Conservation (phyloP, 2,329 filamentous ascomycete species). For the Aspergillus quadricinctus region DNA sequence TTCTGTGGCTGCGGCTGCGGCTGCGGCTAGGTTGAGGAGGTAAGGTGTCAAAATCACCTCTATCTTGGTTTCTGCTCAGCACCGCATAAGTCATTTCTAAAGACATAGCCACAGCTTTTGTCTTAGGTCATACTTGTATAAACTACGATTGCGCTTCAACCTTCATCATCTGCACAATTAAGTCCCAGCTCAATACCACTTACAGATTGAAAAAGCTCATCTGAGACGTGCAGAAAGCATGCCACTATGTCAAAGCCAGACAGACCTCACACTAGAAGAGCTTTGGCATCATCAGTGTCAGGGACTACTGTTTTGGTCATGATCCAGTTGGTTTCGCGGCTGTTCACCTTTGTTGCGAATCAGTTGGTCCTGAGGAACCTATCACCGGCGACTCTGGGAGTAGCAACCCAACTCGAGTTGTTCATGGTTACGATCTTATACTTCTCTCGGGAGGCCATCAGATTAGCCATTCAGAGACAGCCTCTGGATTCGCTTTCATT, state of each 20-base stretch:
- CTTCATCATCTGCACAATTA: neutral
- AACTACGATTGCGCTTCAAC: neutral
- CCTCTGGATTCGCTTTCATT: slow-evolving; percentile 29
- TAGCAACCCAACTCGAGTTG: slow-evolving; percentile 85
- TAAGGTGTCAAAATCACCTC: no score
- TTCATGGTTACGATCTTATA: slow-evolving; percentile 92
- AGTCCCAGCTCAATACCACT: neutral
- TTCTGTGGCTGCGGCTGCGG: no score
- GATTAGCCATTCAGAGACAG: slow-evolving; percentile 85
- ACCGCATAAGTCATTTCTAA: neutral
- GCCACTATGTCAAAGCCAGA: slow-evolving; percentile 15
- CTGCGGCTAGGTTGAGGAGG: neutral
- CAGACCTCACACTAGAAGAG: slow-evolving; percentile 15
- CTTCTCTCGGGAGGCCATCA: slow-evolving; percentile 85
- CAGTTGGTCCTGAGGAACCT: slow-evolving; percentile 84
- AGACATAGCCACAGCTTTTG: neutral
- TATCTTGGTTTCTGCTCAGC: neutral
- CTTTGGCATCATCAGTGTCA: slow-evolving; percentile 46
- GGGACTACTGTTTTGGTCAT: slow-evolving; percentile 83
- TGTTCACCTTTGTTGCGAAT: slow-evolving; percentile 86
- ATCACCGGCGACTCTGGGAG: slow-evolving; percentile 76
- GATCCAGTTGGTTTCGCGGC: slow-evolving; percentile 81
- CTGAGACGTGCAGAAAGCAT: neutral
- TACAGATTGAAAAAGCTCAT: neutral
- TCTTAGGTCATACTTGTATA: neutral